These are phyloP conservation scores for Acer negundo DNA, from an alignment of 345 rosid genomes.

Conservation along the genomic window DNA sequence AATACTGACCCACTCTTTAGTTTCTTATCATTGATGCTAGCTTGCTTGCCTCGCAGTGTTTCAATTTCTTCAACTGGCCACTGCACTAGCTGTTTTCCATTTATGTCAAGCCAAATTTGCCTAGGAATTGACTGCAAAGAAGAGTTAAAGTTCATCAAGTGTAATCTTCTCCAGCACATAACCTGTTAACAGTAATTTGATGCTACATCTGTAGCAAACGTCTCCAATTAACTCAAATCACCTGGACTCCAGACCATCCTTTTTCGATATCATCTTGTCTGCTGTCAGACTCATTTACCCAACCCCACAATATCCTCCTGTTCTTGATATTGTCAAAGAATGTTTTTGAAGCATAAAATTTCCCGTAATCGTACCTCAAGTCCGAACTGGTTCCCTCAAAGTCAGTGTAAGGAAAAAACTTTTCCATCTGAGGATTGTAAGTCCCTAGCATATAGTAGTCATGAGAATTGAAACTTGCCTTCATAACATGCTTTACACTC, in stretches of 20 bases:
- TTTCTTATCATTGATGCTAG: slow-evolving; percentile 23
- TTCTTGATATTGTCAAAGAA: slow-evolving; percentile 59
- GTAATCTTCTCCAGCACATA: background rate
- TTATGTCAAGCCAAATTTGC: slow-evolving; percentile 49
- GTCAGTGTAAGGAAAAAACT: slow-evolving; percentile 37
- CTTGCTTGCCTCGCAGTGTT: slow-evolving; percentile 33
- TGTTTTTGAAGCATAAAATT: slow-evolving; percentile 64
- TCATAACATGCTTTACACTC: slow-evolving; percentile 56
- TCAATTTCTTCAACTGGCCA: slow-evolving; percentile 71
- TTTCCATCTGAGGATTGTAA: slow-evolving; percentile 44
- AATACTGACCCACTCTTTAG: slow-evolving; percentile 35
- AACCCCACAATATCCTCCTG: slow-evolving; percentile 62
- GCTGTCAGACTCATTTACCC: slow-evolving; percentile 65
- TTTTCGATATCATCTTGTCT: slow-evolving; percentile 46
- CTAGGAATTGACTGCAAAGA: slow-evolving; percentile 59
- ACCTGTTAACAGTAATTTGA: background rate
- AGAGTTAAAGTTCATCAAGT: background rate
- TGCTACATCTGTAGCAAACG: background rate
- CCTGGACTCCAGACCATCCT: slow-evolving; percentile 80
- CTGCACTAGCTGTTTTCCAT: slow-evolving; percentile 61
- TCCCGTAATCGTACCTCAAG: slow-evolving; percentile 66
- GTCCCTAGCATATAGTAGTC: slow-evolving; percentile 61
- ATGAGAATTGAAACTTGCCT: slow-evolving; percentile 44
- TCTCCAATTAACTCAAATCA: slow-evolving; percentile 24
- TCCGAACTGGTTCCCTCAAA: slow-evolving; percentile 41